Base-by-base conservation (phyloP, 441 rosid species). In the Corymbia calophylla region DNA sequence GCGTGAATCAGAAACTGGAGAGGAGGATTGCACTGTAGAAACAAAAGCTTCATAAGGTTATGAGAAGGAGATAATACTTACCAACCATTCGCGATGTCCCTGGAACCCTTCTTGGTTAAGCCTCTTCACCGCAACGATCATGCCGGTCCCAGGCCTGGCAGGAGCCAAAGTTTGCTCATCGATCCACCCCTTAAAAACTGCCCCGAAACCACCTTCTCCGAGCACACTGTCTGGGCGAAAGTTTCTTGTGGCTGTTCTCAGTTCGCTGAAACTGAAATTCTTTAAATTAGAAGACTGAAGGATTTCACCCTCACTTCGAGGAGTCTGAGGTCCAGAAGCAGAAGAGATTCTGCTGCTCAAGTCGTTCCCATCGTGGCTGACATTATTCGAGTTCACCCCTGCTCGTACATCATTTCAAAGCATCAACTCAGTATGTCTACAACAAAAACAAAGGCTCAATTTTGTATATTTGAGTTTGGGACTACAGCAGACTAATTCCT, bases 11-110 rank as follows among this genome's bases (percentile, higher is more conserved):
- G n/a, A 77, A 77, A 77, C 17, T 21, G 84, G 9, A 47, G 14
- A 44, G 51, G 84, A 77, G 84, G 84, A 44, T 77, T 77, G 84
- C 84, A 77, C 9, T 51, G 5, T 77, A 44, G 51, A 44, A 77
- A 77, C 49, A 77, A 77, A 77, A 77, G 53, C 84, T 88, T 39
- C 16, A 35, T 19, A 32, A 54, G n/a, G 47, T 27, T 15, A 51
- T 13, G 29, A 86, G 87, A 48, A 80, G 32, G 39, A 81, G 35
- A 51, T 29, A n/a, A 56, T 29, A 80, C 90, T 90, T 87, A 90
- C 91, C 91, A 90, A 84, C 91, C 91, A 90, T 68, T 90, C 91
- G 11, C 88, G 87, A 68, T 90, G 91, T 23, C 91, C 91, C 77
- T 90, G 91, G 32, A 87, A 87, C 32, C 91, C 89, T 29, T 90